phyloP scores from a whole-genome alignment of 2,329 filamentous ascomycete species.

The Neophaeococcomyces mojaviensis region DNA sequence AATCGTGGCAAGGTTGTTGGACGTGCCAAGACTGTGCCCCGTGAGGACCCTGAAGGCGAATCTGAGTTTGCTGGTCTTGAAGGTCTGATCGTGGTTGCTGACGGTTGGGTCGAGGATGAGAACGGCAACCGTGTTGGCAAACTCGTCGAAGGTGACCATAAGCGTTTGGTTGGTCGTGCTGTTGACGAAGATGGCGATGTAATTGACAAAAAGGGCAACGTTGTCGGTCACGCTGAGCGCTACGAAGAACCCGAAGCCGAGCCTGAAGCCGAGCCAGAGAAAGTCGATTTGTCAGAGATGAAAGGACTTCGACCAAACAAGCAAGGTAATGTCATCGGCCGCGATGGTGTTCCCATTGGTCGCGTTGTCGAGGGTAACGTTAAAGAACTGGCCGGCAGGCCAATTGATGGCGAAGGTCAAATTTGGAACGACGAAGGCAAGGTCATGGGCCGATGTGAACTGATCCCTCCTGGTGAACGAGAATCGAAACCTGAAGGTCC shows the following conservation, averaged over 20 bases:
- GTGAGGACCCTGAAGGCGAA: constrained; percentile 33
- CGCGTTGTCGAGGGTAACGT: constrained; percentile 50
- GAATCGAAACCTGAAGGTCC: constrained; percentile 49
- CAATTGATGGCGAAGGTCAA: constrained; percentile 48
- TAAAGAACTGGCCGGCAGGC: constrained; percentile 49
- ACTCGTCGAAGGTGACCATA: constrained; percentile 51
- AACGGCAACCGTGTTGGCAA: constrained; percentile 42
- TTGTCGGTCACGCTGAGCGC: constrained; percentile 51
- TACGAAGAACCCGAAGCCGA: constrained; percentile 46
- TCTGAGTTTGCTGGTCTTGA: constrained; percentile 40
- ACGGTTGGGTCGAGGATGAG: constrained; percentile 43
- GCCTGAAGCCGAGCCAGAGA: constrained; percentile 34
- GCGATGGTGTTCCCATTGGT: constrained; percentile 48
- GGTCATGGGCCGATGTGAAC: constrained; percentile 49
- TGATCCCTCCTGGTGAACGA: constrained; percentile 51
- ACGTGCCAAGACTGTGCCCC: constrained; percentile 43
- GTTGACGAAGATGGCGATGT: constrained; percentile 59
- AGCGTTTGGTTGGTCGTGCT: constrained; percentile 51
- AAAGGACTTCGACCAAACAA: constrained; percentile 51
- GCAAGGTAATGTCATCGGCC: constrained; percentile 49
- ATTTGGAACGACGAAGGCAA: constrained; percentile 52
- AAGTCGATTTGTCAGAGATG: constrained; percentile 45
- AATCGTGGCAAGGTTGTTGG: constrained; percentile 57
- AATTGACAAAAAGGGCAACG: constrained; percentile 54
- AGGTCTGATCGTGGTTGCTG: constrained; percentile 39